Base-by-base conservation (phyloP, 164 flowering plant genomes). In the Vitis amurensis region DNA sequence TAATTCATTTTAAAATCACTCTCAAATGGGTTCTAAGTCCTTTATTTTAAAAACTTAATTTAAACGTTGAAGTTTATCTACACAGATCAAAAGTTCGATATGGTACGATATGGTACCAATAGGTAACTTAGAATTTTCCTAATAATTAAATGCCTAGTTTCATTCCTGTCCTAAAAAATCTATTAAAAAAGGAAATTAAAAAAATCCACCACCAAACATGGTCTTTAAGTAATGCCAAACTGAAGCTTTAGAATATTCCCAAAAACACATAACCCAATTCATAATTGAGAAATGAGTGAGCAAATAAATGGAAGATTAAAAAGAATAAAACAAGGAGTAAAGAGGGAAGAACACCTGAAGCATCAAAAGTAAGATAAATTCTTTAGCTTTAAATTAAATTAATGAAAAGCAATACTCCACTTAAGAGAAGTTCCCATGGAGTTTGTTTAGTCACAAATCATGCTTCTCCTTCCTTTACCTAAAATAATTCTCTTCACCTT, bases 381-480 rank as follows among this genome's bases (percentile, higher is more conserved):
- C 73, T 37, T 37, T 47, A 57, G 55, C 78, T 73, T 76, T 74
- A 8, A 49, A 67, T 71, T 77, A 82, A 73, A 66, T 27, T 11
- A 82, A 71, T 48, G 0, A 73, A 79, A 76, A 71, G 76, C 61
- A 57, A 59, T 19, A 64, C 61, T 49, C 82, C 81, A 77, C 84
- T 77, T 67, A 50, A 27, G 64, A 52, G 75, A 77, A 82, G 79
- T 82, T 82, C 44, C 81, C 78, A 79, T 77, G 78, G 67, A 77
- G 74, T 71, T 75, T 70, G 79, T 79, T 75, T 71, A 55, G 58
- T 70, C 72, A 17, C 78, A 77, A 63, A 68, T 77, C 79, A 70
- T 67, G 57, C 63, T 63, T 61, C 48, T 11, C 60, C 55, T 53
- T 76, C 60, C 56, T 72, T 67, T 61, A 44, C 55, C 48, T 60